These are phyloP conservation scores for Papilionanthe hybrid DNA, from an alignment of 116 monocot genomes.

Conservation along the genomic window DNA sequence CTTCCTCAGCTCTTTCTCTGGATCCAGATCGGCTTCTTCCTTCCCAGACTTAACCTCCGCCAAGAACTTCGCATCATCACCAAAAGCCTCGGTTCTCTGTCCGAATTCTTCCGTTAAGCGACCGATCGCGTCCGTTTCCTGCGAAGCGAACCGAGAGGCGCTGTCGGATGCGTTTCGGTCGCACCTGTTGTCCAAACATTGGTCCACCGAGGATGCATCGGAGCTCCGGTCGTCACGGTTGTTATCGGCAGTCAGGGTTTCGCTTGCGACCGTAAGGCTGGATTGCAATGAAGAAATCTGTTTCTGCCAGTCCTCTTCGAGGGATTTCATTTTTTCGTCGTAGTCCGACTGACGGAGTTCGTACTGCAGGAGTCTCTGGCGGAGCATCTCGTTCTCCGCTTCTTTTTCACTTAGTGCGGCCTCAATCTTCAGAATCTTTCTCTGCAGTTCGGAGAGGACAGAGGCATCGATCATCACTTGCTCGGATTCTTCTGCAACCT, in stretches of 20 bases:
- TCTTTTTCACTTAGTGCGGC: slow-evolving; percentile 63
- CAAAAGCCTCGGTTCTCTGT: slow-evolving; percentile 25
- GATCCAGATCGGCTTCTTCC: slow-evolving; percentile 21
- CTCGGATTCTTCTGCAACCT: slow-evolving; percentile 47
- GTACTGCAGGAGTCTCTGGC: slow-evolving; percentile 56
- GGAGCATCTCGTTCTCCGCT: slow-evolving; percentile 77
- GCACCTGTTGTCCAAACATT: slow-evolving; percentile 40
- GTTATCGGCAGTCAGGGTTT: slow-evolving; percentile 23
- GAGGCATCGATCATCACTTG: slow-evolving; percentile 70
- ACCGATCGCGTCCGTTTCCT: slow-evolving; percentile 4
- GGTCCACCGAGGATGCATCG: slow-evolving; percentile 38
- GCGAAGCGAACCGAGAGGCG: background rate
- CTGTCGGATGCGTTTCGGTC: background rate
- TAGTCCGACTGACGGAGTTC: slow-evolving; percentile 46
- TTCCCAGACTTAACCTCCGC: slow-evolving; percentile 28
- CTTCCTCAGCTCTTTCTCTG: slow-evolving; percentile 31
- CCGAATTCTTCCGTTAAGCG: slow-evolving; percentile 36
- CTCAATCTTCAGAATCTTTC: slow-evolving; percentile 75
- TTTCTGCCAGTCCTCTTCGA: slow-evolving; percentile 59
- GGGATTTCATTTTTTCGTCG: slow-evolving; percentile 51
- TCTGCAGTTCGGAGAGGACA: slow-evolving; percentile 69
- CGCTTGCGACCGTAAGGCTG: slow-evolving; percentile 35
- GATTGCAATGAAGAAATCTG: slow-evolving; percentile 44
- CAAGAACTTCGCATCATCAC: slow-evolving; percentile 25
- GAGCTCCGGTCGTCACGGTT: slow-evolving; percentile 20